Conservation (phyloP, 768 basidiomycete species). For the Galerina marginata region DNA sequence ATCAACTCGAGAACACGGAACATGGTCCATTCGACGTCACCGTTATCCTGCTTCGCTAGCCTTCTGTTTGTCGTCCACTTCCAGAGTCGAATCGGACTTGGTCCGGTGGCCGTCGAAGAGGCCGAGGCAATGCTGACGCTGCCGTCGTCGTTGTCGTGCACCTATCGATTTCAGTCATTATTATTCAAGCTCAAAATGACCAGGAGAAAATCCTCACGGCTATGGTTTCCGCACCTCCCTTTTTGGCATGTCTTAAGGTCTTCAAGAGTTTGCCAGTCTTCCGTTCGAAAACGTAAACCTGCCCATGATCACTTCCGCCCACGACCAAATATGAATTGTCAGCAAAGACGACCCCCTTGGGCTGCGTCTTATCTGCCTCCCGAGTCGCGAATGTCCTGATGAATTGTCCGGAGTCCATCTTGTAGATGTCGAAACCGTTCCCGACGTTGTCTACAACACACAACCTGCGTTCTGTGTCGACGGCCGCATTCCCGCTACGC, state of each 20-base stretch:
- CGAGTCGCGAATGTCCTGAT: slow-evolving; percentile 14
- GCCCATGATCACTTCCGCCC: slow-evolving; percentile 27
- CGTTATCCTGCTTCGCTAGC: too few species aligned
- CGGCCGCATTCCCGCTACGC: slow-evolving; percentile 19
- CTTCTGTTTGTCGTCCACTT: not conserved
- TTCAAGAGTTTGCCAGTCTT: slow-evolving; percentile 21
- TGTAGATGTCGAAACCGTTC: slow-evolving; percentile 24
- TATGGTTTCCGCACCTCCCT: slow-evolving; percentile 5
- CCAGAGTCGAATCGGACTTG: not conserved
- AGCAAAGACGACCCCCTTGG: slow-evolving; percentile 23
- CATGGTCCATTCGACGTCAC: not conserved
- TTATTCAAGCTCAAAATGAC: not conserved
- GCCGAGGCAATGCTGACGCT: not conserved
- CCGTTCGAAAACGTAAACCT: slow-evolving; percentile 25
- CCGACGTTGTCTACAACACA: slow-evolving; percentile 24
- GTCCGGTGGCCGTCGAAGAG: not conserved
- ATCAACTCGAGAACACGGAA: not conserved
- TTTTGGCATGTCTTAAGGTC: slow-evolving; percentile 16
- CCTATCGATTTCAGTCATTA: not conserved
- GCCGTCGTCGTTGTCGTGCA: not conserved
- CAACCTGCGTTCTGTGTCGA: slow-evolving; percentile 8
- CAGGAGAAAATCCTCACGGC: not conserved
- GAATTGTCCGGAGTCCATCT: slow-evolving; percentile 20
- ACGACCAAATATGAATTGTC: slow-evolving; percentile 16
- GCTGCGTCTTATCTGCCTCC: slow-evolving; percentile 16